Evolutionary conservation across 306 rosid genomes (phyloP).

Genomic region (Glycine tomentella): DNA sequence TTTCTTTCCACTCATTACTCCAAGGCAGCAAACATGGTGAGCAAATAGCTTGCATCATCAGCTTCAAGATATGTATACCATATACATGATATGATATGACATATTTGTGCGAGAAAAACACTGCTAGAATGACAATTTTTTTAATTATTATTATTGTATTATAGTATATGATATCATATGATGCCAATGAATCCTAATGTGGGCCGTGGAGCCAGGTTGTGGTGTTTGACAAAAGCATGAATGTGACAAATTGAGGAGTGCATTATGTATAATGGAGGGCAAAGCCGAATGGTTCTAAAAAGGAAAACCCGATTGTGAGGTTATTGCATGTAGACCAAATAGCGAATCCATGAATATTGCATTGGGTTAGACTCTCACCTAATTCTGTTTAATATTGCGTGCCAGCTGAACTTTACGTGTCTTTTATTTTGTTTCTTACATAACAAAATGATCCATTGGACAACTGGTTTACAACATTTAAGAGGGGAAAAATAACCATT

Average conservation of each 20-base stretch:
- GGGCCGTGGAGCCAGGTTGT: neutral
- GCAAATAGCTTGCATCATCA: no score
- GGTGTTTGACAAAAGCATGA: neutral
- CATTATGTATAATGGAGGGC: neutral
- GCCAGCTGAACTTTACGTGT: constrained; percentile 42
- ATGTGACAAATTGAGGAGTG: neutral
- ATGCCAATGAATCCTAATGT: neutral
- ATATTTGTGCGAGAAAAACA: no score
- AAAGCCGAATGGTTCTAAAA: neutral
- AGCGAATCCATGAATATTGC: constrained; percentile 32
- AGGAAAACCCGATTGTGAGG: neutral
- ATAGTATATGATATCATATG: neutral
- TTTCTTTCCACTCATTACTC: no score
- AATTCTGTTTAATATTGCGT: constrained; percentile 42
- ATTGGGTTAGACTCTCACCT: constrained; percentile 35
- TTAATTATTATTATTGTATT: no score
- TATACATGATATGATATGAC: no score
- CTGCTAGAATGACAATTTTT: no score
- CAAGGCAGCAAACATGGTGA: no score
- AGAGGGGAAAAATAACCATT: neutral
- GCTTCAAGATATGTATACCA: no score
- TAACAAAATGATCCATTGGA: constrained; percentile 20
- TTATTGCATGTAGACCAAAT: neutral
- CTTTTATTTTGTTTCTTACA: neutral
- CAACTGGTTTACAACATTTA: neutral